Conservation (phyloP, 805 yeast genomes). For the Nakazawaea wyomingensis region DNA sequence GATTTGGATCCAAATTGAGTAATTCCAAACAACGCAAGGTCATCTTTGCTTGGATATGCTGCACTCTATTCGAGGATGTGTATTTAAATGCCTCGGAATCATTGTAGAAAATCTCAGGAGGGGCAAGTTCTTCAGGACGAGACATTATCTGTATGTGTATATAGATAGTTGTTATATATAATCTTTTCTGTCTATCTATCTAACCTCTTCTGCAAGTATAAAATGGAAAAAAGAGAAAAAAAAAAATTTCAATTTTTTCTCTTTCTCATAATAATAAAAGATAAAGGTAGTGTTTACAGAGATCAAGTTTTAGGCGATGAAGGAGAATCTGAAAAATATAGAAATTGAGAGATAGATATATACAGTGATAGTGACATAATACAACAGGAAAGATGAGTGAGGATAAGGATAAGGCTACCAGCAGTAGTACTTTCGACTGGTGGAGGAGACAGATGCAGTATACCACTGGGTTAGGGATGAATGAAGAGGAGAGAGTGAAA, state of each 20-base stretch:
- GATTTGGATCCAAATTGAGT: constrained; percentile 61
- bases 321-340: too few relatives aligned
- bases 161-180: too few relatives aligned
- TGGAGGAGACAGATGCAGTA: constrained; percentile 73
- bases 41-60: constrained; percentile 98
- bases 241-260: too few relatives aligned
- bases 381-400: constrained; percentile 4
- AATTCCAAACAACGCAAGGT: constrained; percentile 89
- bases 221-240: too few relatives aligned
- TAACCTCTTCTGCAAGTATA: background rate
- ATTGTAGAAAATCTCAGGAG: constrained; percentile 93
- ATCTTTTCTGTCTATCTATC: background rate
- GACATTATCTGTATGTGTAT: constrained; percentile 65
- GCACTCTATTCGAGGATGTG: constrained; percentile 92
- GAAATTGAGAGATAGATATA: too few relatives aligned
- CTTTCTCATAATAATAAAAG: too few relatives aligned
- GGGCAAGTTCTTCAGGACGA: constrained; percentile 94
- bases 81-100: constrained; percentile 87
- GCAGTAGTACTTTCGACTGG: constrained; percentile 54
- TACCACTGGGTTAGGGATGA: constrained; percentile 63
- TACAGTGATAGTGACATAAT: background rate
- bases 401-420: background rate
- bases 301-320: too few relatives aligned
- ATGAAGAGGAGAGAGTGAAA: constrained; percentile 42
- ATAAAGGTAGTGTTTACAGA: too few relatives aligned